A percentile compares a stretch with the other conserved stretches of the same genome.
Conservation (phyloP, 805 yeast genomes). For the Metschnikowia orientalis region DNA sequence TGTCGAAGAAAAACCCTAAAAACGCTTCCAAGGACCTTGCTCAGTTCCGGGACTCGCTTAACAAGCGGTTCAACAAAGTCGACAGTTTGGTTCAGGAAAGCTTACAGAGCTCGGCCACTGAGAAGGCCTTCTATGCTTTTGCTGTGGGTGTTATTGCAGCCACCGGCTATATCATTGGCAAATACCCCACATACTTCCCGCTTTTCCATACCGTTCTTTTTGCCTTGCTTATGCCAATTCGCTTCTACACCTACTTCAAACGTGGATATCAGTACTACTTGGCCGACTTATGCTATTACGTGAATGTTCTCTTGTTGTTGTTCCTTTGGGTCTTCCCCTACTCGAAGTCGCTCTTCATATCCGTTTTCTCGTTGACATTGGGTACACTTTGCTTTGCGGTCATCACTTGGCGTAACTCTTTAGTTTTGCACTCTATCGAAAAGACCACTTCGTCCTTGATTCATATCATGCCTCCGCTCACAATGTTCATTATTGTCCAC, state of each 20-base stretch:
- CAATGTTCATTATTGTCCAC: slow-evolving; percentile 83
- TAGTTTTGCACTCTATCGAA: slow-evolving; percentile 87
- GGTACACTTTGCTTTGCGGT: slow-evolving; percentile 94
- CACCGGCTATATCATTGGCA: slow-evolving; percentile 74
- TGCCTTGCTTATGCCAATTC: slow-evolving; percentile 68
- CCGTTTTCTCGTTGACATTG: slow-evolving; percentile 80
- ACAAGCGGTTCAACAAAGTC: slow-evolving; percentile 29
- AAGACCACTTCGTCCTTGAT: slow-evolving; percentile 89
- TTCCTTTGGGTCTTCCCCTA: slow-evolving; percentile 82
- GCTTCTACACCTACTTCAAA: slow-evolving; percentile 79
- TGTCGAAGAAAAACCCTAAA: slow-evolving; percentile 1
- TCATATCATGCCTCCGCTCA: slow-evolving; percentile 85
- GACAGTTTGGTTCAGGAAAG: slow-evolving; percentile 34
- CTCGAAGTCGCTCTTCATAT: slow-evolving; percentile 66
- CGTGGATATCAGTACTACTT: slow-evolving; percentile 76
- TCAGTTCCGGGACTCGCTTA: slow-evolving; percentile 30
- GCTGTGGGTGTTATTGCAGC: slow-evolving; percentile 65
- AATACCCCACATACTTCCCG: slow-evolving; percentile 73
- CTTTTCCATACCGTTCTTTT: slow-evolving; percentile 63
- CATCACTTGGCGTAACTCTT: slow-evolving; percentile 90
- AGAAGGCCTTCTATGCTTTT: slow-evolving; percentile 75
- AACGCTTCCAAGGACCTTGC: slow-evolving; percentile 24
- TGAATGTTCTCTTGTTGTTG: slow-evolving; percentile 61
- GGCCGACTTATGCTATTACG: slow-evolving; percentile 93
- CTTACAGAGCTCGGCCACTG: slow-evolving; percentile 40